These are phyloP conservation scores for Rhexocercosporidium sp. DNA, from an alignment of 2,329 filamentous ascomycete genomes.

Conservation along the genomic window DNA sequence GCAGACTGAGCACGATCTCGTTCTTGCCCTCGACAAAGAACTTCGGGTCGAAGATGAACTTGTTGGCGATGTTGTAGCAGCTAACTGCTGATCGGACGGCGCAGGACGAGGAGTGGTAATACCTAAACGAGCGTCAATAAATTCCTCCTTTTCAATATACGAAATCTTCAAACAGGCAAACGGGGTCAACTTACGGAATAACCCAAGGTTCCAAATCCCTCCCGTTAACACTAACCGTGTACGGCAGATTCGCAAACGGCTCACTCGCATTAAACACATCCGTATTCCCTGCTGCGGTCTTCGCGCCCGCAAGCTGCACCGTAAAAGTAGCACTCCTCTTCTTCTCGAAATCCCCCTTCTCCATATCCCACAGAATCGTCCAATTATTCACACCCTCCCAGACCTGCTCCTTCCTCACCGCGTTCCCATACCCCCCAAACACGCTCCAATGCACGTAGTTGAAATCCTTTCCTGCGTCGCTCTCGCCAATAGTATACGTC, in stretches of 20 bases:
- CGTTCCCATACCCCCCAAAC: constrained; percentile 61
- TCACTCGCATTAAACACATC: constrained; percentile 61
- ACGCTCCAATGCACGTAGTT: constrained; percentile 72
- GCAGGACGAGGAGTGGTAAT: constrained; percentile 62
- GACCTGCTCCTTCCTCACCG: constrained; percentile 49
- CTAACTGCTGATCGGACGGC: constrained; percentile 63
- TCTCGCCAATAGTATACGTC: constrained; percentile 60
- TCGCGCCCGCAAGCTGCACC: constrained; percentile 66
- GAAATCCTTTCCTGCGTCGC: constrained; percentile 53
- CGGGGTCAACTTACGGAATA: constrained; percentile 53
- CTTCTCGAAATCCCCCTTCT: constrained; percentile 47
- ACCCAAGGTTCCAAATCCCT: constrained; percentile 56
- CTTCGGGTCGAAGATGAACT: constrained; percentile 60
- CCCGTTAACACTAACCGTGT: constrained; percentile 54
- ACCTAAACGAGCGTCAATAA: constrained; percentile 41
- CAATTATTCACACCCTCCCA: constrained; percentile 61
- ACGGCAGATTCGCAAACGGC: constrained; percentile 57
- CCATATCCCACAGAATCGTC: constrained; percentile 60
- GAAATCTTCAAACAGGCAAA: no score
- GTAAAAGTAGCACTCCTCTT: constrained; percentile 61
- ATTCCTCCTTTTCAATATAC: constrained; percentile 3
- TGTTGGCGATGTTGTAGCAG: constrained; percentile 66
- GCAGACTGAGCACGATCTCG: constrained; percentile 60
- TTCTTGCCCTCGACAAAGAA: constrained; percentile 59
- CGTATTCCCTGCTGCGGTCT: constrained; percentile 66